Evolutionary conservation across 164 flowering plant species (phyloP).

Genomic region (Magnolia sinica): DNA sequence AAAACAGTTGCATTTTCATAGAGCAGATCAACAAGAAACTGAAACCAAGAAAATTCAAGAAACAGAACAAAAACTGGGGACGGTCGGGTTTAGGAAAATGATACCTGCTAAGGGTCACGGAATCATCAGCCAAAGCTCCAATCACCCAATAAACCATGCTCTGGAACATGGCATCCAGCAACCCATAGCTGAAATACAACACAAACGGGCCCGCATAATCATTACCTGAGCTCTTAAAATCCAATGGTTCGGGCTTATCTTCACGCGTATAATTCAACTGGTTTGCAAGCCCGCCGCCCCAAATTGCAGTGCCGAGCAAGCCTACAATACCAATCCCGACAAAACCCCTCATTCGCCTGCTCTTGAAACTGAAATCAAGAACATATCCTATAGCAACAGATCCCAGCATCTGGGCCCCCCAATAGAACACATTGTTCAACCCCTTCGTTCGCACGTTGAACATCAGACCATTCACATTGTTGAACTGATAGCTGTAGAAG

Average conservation of each 20-base stretch:
- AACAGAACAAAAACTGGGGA: neutral
- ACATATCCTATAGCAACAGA: conserved; percentile 69
- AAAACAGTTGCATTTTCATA: neutral
- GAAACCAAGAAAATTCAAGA: neutral
- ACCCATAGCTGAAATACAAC: conserved; percentile 74
- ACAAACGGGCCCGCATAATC: conserved; percentile 80
- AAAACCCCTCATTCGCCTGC: conserved; percentile 67
- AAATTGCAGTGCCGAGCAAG: conserved; percentile 59
- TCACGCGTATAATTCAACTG: conserved; percentile 49
- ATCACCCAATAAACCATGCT: conserved; percentile 91
- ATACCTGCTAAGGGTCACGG: conserved; percentile 94
- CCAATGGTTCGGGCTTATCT: conserved; percentile 40
- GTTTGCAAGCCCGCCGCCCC: conserved; percentile 88
- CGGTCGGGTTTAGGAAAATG: too few relatives aligned
- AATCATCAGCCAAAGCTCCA: conserved; percentile 84
- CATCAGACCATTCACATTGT: conserved; percentile 66
- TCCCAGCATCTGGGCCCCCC: conserved; percentile 98
- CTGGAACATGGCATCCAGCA: conserved; percentile 94
- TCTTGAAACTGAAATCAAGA: conserved; percentile 74
- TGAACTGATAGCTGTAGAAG: conserved; percentile 87
- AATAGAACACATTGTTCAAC: conserved; percentile 84
- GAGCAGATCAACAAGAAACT: neutral
- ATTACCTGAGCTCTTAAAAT: conserved; percentile 66
- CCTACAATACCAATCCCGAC: conserved; percentile 61
- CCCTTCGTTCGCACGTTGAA: conserved; percentile 87